Evolutionary conservation across 371 early-diverging fungal genomes (phyloP).

Genomic region (Apophysomyces variabilis): DNA sequence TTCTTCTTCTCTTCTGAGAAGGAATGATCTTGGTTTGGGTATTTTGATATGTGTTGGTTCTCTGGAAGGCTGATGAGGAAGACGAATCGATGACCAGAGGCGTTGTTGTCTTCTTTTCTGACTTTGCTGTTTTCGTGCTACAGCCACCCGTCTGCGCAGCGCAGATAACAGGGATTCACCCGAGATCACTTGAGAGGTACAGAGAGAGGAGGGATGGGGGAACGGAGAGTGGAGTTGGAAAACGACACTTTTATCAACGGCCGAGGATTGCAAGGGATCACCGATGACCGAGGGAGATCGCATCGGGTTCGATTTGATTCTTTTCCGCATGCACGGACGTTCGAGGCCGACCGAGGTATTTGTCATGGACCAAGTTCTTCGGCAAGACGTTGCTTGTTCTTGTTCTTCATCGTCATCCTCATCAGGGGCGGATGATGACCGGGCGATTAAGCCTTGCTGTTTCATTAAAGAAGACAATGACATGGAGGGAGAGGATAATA

Average conservation of each 20-base stretch:
- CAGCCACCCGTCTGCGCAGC: conserved; percentile 21
- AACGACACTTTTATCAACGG: not conserved
- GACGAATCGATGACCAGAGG: not conserved
- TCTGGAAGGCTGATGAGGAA: not conserved
- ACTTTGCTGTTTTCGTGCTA: conserved; percentile 18
- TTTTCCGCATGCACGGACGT: conserved; percentile 6
- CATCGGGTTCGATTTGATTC: not conserved
- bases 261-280: conserved; percentile 6
- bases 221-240: not conserved
- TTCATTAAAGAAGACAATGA: conserved; percentile 19
- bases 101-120: not conserved
- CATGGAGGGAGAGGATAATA: conserved; percentile 19
- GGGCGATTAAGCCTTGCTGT: conserved; percentile 15
- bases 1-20: too few species aligned
- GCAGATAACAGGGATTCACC: conserved; percentile 26
- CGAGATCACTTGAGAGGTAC: conserved; percentile 18
- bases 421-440: conserved; percentile 1
- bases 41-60: not conserved
- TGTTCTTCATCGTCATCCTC: not conserved
- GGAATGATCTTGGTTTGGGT: not conserved
- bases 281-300: conserved; percentile 10
- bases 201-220: not conserved
- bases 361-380: too few species aligned
- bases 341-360: not conserved
- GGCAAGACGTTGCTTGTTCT: not conserved